Percentiles rank a stretch among this genome's conserved stretches.
These are phyloP conservation scores for Pichia eremophila DNA, from an alignment of 805 yeast species.

Conservation along the genomic window DNA sequence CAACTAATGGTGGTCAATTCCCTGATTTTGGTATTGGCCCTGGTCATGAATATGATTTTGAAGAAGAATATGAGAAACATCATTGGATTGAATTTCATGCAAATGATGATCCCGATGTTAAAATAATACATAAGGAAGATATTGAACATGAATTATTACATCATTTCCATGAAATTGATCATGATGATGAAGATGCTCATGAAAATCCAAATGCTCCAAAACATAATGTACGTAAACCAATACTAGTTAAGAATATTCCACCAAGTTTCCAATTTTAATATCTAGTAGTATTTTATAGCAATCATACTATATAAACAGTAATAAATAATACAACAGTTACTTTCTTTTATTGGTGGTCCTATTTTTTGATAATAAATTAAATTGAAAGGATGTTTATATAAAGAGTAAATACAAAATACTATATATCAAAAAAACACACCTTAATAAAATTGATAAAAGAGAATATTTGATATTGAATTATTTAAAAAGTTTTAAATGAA, in stretches of 20 bases:
- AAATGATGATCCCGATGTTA: slow-evolving; percentile 74
- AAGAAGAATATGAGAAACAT: slow-evolving; percentile 86
- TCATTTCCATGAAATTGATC: slow-evolving; percentile 76
- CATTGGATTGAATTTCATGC: slow-evolving; percentile 83
- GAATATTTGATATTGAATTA: no score
- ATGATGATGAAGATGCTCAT: slow-evolving; percentile 11
- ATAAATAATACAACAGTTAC: no score
- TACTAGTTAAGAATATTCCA: slow-evolving; percentile 10
- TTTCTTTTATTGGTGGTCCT: no score
- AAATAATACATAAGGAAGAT: slow-evolving; percentile 76
- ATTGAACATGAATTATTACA: slow-evolving; percentile 78
- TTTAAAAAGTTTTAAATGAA: background rate
- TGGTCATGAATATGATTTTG: slow-evolving; percentile 83
- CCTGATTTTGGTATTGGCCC: slow-evolving; percentile 93
- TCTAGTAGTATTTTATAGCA: background rate
- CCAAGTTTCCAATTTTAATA: slow-evolving; percentile 1
- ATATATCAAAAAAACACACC: background rate
- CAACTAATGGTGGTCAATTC: slow-evolving; percentile 54
- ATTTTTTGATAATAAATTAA: background rate
- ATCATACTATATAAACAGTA: background rate
- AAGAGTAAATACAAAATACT: background rate
- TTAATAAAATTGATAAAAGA: background rate
- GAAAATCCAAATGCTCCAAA: background rate
- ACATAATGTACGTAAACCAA: slow-evolving; percentile 9
- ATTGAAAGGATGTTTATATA: background rate